phyloP scores from a whole-genome alignment of 768 basidiomycete genomes.

The Holtermannia corniformis region DNA sequence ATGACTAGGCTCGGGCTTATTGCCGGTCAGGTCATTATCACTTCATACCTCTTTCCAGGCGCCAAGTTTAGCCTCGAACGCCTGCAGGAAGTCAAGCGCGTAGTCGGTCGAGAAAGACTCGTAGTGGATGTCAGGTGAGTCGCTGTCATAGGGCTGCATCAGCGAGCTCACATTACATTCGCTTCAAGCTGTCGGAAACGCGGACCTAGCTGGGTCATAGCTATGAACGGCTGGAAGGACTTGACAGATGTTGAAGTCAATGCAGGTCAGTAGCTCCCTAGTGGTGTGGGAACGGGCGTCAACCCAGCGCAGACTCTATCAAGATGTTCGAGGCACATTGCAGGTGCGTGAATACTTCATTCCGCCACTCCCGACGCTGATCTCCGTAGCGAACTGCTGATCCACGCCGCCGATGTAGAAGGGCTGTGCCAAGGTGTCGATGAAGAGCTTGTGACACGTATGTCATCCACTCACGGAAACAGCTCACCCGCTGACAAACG shows the following conservation, averaged over 20 bases:
- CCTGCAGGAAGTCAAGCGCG: constrained; percentile 53
- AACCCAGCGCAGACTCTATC: constrained; percentile 57
- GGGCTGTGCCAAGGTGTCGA: constrained; percentile 95
- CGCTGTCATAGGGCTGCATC: neutral
- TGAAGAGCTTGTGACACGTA: constrained; percentile 70
- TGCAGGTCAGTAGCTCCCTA: constrained; percentile 16
- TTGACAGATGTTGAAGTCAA: constrained; percentile 84
- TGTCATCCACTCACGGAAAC: constrained; percentile 28
- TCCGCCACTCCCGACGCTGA: constrained; percentile 1
- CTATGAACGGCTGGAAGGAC: constrained; percentile 98
- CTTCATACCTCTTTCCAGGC: constrained; percentile 85
- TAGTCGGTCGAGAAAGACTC: constrained; percentile 71
- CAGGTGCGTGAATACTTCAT: neutral
- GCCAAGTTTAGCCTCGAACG: constrained; percentile 67
- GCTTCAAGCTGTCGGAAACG: constrained; percentile 64
- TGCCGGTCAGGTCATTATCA: constrained; percentile 75
- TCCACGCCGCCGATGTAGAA: constrained; percentile 98
- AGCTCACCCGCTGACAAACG: neutral
- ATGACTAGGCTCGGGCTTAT: neutral
- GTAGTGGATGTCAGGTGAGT: constrained; percentile 88
- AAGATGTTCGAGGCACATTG: constrained; percentile 68
- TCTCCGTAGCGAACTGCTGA: constrained; percentile 85
- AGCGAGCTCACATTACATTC: neutral
- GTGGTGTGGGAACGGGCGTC: neutral
- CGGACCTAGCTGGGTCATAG: constrained; percentile 74